phyloP scores from a whole-genome alignment of 208 protist species.

The Crithidia thermophila region DNA sequence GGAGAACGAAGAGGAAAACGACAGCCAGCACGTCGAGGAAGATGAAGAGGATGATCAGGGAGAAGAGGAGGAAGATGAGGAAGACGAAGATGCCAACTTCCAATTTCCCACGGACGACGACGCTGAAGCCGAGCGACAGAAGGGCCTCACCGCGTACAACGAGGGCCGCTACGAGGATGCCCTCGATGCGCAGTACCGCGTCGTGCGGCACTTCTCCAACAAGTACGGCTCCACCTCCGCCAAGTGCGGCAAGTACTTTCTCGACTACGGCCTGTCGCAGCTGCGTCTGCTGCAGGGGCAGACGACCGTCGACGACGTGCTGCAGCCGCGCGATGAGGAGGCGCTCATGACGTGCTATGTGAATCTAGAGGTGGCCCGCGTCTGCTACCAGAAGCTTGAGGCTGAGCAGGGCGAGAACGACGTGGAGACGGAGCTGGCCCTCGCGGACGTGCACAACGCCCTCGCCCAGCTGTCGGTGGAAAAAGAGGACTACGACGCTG shows the following conservation, averaged over 20 bases:
- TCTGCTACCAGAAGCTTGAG: conserved; percentile 79
- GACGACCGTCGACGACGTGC: conserved; percentile 63
- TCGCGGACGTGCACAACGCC: conserved; percentile 86
- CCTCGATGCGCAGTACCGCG: conserved; percentile 73
- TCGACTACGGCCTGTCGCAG: conserved; percentile 91
- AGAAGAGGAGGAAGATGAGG: conserved; percentile 31
- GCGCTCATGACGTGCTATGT: conserved; percentile 84
- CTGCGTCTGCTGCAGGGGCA: conserved; percentile 70
- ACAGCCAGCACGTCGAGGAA: conserved; percentile 22
- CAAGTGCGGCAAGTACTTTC: conserved; percentile 74
- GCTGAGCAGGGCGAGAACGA: conserved; percentile 35
- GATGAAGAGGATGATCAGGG: conserved; percentile 24
- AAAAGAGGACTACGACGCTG: conserved; percentile 78
- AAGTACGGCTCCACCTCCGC: conserved; percentile 68
- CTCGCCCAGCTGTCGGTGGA: conserved; percentile 81
- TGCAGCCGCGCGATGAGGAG: conserved; percentile 76
- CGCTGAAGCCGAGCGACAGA: conserved; percentile 46
- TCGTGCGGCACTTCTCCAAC: conserved; percentile 80
- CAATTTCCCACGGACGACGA: conserved; percentile 68
- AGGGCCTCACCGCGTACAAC: conserved; percentile 72
- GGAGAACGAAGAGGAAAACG: conserved; percentile 19
- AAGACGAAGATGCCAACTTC: conserved; percentile 44
- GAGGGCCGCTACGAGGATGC: conserved; percentile 64
- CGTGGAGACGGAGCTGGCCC: conserved; percentile 49
- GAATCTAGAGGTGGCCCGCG: conserved; percentile 85